Evolutionary conservation across 2,329 filamentous ascomycete genomes (phyloP), one percentile per base, ranked within the genome.

Genomic region (Aspergillaceae sp.): DNA sequence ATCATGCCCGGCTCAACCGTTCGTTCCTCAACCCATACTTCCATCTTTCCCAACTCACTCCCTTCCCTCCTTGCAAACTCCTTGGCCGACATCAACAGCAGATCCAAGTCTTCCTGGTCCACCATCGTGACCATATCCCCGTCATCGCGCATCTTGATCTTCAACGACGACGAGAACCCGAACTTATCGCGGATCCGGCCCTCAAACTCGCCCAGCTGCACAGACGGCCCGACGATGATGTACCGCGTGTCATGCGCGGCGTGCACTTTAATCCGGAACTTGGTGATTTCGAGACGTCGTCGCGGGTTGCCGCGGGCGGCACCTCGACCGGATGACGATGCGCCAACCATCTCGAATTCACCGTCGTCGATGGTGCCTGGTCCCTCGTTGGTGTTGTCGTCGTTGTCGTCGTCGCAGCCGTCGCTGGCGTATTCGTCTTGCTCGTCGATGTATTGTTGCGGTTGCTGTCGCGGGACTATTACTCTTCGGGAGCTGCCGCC

Each of bases 71-170:
- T 80, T 41, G 86, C 89, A 48, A 73, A 71, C 42, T 78, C 77
- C 65, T 81, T 86, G 5, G 83, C 82, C 41, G 74, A 78, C 64
- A 79, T 77, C 45, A 97, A 76, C 29, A 87, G 82, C 81, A 96
- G 86, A 43, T 97, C 90, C 51, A 96, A 70, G 70, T 98, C 92
- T 60, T 98, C 92, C 66, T 96, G 87, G 65, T 98, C 92, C 29
- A 86, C 89, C 80, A 98, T 84, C 30, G 91, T 96, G 61, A 98
- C 94, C 86, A 96, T 91, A 61, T 97, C 91, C 3, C 85, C 86
- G 46, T 84, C 76, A 56, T 97, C 92, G 74, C 92, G 92, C 68
- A 96, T 84, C 75, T 90, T 94, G 72, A 96, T 91, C 47, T 80
- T 80, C 51, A 83, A 72, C 46, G 78, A 74, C 46, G 59, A 57